Conservation (phyloP, 2,329 filamentous ascomycete species). For the Ceratocystiopsis minuta region DNA sequence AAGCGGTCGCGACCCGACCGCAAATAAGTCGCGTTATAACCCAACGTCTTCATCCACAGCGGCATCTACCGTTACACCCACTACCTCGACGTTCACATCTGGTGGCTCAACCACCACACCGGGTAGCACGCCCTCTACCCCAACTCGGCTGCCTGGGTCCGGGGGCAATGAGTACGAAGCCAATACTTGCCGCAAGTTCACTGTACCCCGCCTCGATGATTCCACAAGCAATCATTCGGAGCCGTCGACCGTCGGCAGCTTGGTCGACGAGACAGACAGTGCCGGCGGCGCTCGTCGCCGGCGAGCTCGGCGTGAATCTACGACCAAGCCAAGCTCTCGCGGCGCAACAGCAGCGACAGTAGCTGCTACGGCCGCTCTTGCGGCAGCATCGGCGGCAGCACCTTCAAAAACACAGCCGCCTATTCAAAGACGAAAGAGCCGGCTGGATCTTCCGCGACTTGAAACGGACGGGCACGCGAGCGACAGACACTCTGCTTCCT, state of each 20-base stretch:
- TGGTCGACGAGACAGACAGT: not conserved
- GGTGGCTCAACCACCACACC: too few species aligned
- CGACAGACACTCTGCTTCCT: too few species aligned
- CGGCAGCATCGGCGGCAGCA: not conserved
- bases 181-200: slow-evolving; percentile 24
- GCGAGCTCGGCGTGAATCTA: too few species aligned
- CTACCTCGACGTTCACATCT: not conserved
- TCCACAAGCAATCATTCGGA: slow-evolving; percentile 1
- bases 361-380: not conserved
- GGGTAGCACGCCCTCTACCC: too few species aligned
- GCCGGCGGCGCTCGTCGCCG: not conserved
- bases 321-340: too few species aligned
- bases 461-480: slow-evolving; percentile 18
- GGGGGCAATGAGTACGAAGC: slow-evolving; percentile 17
- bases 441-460: slow-evolving; percentile 25
- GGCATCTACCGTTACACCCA: not conserved
- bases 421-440: slow-evolving; percentile 17
- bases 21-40: too few species aligned
- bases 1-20: too few species aligned
- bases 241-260: not conserved
- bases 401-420: not conserved
- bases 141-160: not conserved
- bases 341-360: slow-evolving; percentile 1
- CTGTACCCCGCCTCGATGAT: slow-evolving; percentile 11
- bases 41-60: not conserved